These are phyloP conservation scores for Fusarium torreyae DNA, from an alignment of 2,329 filamentous ascomycete genomes.

Conservation along the genomic window DNA sequence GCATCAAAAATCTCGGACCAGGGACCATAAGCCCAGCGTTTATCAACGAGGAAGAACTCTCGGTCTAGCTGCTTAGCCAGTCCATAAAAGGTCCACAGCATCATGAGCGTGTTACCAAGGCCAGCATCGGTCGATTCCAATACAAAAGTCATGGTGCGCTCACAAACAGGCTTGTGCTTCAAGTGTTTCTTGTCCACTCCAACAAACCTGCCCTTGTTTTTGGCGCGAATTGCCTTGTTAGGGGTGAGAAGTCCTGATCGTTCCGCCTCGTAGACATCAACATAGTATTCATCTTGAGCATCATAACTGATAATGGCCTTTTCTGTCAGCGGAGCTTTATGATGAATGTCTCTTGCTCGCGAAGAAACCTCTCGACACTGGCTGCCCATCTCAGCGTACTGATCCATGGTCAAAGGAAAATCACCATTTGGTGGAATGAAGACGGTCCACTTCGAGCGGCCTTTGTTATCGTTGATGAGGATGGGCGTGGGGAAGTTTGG, in stretches of 20 bases:
- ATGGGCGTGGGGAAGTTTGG: constrained; percentile 82
- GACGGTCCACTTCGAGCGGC: constrained; percentile 82
- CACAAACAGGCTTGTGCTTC: constrained; percentile 71
- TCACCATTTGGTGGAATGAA: constrained; percentile 77
- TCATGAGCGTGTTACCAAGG: constrained; percentile 82
- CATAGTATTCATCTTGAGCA: constrained; percentile 75
- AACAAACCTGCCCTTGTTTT: constrained; percentile 62
- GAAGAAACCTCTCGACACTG: constrained; percentile 76
- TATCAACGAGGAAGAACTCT: constrained; percentile 88
- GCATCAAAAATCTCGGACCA: constrained; percentile 81
- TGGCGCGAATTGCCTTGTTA: constrained; percentile 56
- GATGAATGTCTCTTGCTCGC: constrained; percentile 66
- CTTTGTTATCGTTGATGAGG: constrained; percentile 75
- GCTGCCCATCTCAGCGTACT: constrained; percentile 79
- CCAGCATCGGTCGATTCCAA: constrained; percentile 82
- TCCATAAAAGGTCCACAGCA: constrained; percentile 87
- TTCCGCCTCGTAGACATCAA: constrained; percentile 83
- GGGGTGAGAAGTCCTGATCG: constrained; percentile 69
- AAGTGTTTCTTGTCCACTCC: constrained; percentile 63
- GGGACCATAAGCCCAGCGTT: constrained; percentile 84
- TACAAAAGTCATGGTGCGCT: constrained; percentile 81
- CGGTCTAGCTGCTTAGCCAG: constrained; percentile 81
- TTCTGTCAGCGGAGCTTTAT: constrained; percentile 58
- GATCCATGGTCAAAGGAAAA: constrained; percentile 76
- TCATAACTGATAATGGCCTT: constrained; percentile 69